phyloP scores from a whole-genome alignment of 176 grass and related monocot species.

The Dactylis glomerata region DNA sequence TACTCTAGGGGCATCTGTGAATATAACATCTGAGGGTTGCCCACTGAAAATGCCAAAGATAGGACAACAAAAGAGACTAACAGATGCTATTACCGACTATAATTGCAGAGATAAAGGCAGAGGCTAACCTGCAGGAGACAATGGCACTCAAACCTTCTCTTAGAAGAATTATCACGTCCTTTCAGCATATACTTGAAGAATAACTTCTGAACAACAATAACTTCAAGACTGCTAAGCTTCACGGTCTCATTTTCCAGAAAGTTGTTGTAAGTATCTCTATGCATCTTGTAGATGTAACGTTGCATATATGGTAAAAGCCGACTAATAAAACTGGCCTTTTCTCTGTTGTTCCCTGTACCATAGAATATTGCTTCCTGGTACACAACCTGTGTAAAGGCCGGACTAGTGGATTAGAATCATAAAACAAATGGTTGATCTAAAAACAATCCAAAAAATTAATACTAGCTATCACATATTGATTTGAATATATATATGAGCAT shows the following conservation, averaged over 20 bases:
- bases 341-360: conserved; percentile 57
- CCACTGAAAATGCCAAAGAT: not conserved
- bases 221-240: conserved; percentile 56
- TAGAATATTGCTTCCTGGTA: conserved; percentile 82
- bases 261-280: conserved; percentile 55
- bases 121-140: conserved; percentile 78
- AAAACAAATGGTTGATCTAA: not conserved
- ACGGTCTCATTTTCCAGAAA: conserved; percentile 54
- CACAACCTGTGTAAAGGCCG: conserved; percentile 55
- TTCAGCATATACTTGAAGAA: conserved; percentile 72
- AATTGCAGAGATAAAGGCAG: conserved; percentile 4
- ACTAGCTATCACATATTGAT: not conserved
- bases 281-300: conserved; percentile 75
- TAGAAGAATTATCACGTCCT: conserved; percentile 50
- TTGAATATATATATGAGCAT: not conserved
- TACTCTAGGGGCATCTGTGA: not conserved
- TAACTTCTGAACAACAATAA: conserved; percentile 70
- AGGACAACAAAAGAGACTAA: not conserved
- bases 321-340: conserved; percentile 53
- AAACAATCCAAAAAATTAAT: not conserved
- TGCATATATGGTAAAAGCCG: conserved; percentile 80
- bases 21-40: not conserved
- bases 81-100: not conserved
- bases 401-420: conserved; percentile 29
- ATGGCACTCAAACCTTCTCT: conserved; percentile 62